phyloP scores from a whole-genome alignment of 345 rosid species.

The Chamaenerion angustifolium region DNA sequence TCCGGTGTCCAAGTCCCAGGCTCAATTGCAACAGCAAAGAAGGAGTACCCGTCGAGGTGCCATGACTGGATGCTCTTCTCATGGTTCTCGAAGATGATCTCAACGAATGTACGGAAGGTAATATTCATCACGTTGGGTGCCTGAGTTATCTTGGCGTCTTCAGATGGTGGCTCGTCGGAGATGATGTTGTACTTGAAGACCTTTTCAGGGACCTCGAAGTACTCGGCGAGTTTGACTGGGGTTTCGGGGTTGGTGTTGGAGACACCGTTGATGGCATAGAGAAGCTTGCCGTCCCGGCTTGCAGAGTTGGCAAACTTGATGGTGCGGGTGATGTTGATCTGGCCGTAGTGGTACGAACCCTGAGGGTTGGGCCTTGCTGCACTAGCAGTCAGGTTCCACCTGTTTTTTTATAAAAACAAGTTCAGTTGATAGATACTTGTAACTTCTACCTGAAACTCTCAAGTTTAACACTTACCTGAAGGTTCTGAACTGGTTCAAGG shows the following conservation, averaged over 20 bases:
- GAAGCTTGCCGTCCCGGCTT: slow-evolving; percentile 11
- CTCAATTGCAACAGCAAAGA: slow-evolving; percentile 30
- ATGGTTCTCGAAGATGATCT: slow-evolving; percentile 27
- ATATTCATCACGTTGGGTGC: slow-evolving; percentile 18
- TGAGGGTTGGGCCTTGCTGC: slow-evolving; percentile 42
- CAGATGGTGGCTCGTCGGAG: slow-evolving; percentile 7
- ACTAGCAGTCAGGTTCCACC: slow-evolving; percentile 26
- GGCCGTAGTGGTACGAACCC: slow-evolving; percentile 34
- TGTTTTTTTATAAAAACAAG: too few species aligned
- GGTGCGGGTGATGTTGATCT: slow-evolving; percentile 19
- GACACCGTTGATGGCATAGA: slow-evolving; percentile 23
- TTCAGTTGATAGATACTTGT: too few species aligned
- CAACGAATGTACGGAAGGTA: slow-evolving; percentile 16
- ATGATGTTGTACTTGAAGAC: too few species aligned
- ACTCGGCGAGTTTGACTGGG: slow-evolving; percentile 28
- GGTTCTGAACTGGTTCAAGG: slow-evolving; percentile 16
- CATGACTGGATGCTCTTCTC: slow-evolving; percentile 21
- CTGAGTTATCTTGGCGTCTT: background rate
- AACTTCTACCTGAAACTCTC: too few species aligned
- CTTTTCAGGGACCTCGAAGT: slow-evolving; percentile 8
- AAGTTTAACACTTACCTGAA: slow-evolving; percentile 1
- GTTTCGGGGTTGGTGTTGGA: slow-evolving; percentile 23
- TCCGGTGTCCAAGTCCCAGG: slow-evolving; percentile 13
- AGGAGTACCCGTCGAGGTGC: slow-evolving; percentile 40
- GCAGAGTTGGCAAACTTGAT: slow-evolving; percentile 20